A percentile compares a stretch with the other conserved stretches of the same genome.
phyloP scores from a whole-genome alignment of 225 moss, liverwort and hornwort species.

The Pleurozium schreberi region DNA sequence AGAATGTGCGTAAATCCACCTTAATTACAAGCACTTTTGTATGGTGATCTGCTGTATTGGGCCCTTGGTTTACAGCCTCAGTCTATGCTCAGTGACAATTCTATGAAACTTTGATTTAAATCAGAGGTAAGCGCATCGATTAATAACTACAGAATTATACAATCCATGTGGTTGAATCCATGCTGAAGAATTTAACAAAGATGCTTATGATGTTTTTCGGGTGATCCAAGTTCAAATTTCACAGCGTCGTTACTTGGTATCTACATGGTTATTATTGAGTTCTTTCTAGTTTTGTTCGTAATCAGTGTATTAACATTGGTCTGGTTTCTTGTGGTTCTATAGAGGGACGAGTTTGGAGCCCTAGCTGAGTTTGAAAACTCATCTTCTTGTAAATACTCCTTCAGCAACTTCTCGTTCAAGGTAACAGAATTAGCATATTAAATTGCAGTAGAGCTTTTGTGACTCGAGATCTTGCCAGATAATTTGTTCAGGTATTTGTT shows the following conservation, averaged over 20 bases:
- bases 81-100: neutral
- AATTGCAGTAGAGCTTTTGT: neutral
- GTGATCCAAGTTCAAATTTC: neutral
- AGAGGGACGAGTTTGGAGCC: constrained; percentile 82
- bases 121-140: constrained; percentile 11
- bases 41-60: neutral
- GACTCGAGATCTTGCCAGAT: neutral
- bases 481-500: neutral
- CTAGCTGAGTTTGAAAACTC: constrained; percentile 70
- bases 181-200: neutral
- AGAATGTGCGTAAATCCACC: neutral
- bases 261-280: neutral
- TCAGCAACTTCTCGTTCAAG: constrained; percentile 99
- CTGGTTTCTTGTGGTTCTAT: neutral
- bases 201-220: neutral
- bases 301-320: neutral
- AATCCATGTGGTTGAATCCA: neutral
- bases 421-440: neutral
- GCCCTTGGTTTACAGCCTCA: neutral
- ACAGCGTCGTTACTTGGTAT: neutral
- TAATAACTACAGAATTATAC: neutral
- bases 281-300: neutral
- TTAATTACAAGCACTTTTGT: neutral
- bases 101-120: neutral
- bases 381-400: constrained; percentile 60